Evolutionary conservation across 495 filamentous ascomycete genomes (phyloP).

Genomic region (Penicillium manginii): DNA sequence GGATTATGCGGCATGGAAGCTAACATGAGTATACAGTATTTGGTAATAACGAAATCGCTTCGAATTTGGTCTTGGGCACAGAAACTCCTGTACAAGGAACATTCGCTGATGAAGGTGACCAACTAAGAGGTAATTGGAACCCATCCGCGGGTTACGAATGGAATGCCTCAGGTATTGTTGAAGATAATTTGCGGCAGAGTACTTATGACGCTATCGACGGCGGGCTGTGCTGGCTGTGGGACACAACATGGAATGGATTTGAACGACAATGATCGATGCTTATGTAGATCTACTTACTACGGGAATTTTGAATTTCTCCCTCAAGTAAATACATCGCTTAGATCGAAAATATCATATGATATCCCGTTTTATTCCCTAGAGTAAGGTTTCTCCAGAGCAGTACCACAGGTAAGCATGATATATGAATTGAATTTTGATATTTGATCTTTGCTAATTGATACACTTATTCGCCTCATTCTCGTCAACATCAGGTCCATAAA

Average conservation of each 20-base stretch:
- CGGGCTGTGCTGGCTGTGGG: conserved; percentile 36
- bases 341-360: background rate
- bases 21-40: background rate
- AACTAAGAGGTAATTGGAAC: background rate
- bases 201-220: conserved; percentile 16
- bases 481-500: conserved; percentile 34
- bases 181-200: background rate
- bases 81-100: background rate
- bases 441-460: background rate
- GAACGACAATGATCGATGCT: conserved; percentile 3
- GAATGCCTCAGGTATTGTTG: background rate
- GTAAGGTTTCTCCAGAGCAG: background rate
- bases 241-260: conserved; percentile 31
- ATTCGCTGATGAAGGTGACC: background rate
- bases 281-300: background rate
- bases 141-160: background rate
- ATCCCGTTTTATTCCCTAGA: background rate
- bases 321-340: background rate
- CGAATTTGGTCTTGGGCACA: background rate
- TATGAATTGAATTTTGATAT: background rate
- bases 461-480: conserved; percentile 19
- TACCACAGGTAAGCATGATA: background rate
- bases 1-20: background rate
- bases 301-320: background rate
- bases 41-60: background rate